phyloP scores from a whole-genome alignment of 106 monocot genomes.

The Narthecium ossifragum region DNA sequence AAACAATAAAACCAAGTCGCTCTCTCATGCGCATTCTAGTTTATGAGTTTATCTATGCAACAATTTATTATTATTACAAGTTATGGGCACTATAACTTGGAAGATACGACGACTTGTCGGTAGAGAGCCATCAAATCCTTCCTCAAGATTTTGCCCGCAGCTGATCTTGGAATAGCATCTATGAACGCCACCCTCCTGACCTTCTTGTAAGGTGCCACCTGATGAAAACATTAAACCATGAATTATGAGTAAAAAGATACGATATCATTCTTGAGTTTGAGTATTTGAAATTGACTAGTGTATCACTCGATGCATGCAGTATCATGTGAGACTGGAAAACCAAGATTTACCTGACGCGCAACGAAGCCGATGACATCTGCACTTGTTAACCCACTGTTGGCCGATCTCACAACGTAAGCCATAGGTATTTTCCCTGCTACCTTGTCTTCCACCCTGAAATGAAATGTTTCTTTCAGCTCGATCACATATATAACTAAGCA shows the following conservation, averaged over 20 bases:
- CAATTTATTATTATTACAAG: background rate
- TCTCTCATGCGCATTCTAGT: no score
- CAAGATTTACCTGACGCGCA: slow-evolving; percentile 9
- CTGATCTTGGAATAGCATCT: slow-evolving; percentile 19
- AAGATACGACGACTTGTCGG: slow-evolving; percentile 5
- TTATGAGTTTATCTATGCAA: no score
- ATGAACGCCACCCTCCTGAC: slow-evolving; percentile 21
- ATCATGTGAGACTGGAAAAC: background rate
- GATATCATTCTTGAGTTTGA: background rate
- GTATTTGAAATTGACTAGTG: background rate
- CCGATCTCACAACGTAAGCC: slow-evolving; percentile 28
- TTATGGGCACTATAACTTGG: slow-evolving; percentile 26
- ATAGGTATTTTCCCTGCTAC: slow-evolving; percentile 24
- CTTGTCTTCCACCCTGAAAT: slow-evolving; percentile 12
- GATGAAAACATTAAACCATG: background rate
- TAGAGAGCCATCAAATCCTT: slow-evolving; percentile 20
- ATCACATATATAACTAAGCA: background rate
- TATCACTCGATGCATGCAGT: background rate
- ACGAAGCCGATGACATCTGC: slow-evolving; percentile 20
- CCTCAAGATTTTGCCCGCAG: slow-evolving; percentile 20
- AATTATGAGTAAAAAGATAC: background rate
- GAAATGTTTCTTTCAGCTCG: background rate
- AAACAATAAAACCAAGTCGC: no score
- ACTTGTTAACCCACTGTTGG: slow-evolving; percentile 3
- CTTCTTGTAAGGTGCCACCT: slow-evolving; percentile 34